Percentiles rank a stretch among this genome's conserved stretches.
Conservation (phyloP, 2,329 filamentous ascomycete species). For the Daldinia sp. region DNA sequence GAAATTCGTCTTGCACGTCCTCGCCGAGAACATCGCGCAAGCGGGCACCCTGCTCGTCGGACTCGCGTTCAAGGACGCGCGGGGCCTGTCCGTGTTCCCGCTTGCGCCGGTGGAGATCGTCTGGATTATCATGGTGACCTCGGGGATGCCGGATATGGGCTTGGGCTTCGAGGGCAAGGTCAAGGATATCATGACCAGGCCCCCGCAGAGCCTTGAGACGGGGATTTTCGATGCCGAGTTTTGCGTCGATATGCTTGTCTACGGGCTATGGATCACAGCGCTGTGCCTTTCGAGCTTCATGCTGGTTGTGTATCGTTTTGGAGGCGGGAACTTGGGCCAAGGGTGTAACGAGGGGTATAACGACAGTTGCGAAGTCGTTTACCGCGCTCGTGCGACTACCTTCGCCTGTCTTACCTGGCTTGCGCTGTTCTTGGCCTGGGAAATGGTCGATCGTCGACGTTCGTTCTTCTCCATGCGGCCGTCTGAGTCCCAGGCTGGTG, state of each 20-base stretch:
- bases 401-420: constrained; percentile 81
- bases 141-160: constrained; percentile 78
- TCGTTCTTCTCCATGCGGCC: constrained; percentile 77
- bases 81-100: constrained; percentile 74
- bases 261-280: constrained; percentile 73
- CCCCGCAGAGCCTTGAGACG: constrained; percentile 67
- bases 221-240: constrained; percentile 74
- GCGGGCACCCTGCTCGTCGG: constrained; percentile 75
- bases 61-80: constrained; percentile 73
- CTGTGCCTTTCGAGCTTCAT: constrained; percentile 70
- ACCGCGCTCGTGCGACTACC: constrained; percentile 75
- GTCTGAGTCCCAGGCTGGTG: background rate
- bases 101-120: constrained; percentile 79
- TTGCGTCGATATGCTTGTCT: constrained; percentile 71
- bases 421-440: constrained; percentile 79
- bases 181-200: constrained; percentile 72
- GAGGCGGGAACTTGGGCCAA: constrained; percentile 61
- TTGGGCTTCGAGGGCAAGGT: constrained; percentile 76
- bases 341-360: constrained; percentile 68
- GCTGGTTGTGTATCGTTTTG: constrained; percentile 69
- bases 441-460: constrained; percentile 76
- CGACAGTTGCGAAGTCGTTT: constrained; percentile 67
- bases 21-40: constrained; percentile 76
- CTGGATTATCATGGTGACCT: constrained; percentile 85
- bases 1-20: constrained; percentile 75